Percentiles rank a stretch among this genome's conserved stretches.
These are phyloP conservation scores for Pseudohyphozyma bogoriensis DNA, from an alignment of 768 basidiomycete species.

Conservation along the genomic window DNA sequence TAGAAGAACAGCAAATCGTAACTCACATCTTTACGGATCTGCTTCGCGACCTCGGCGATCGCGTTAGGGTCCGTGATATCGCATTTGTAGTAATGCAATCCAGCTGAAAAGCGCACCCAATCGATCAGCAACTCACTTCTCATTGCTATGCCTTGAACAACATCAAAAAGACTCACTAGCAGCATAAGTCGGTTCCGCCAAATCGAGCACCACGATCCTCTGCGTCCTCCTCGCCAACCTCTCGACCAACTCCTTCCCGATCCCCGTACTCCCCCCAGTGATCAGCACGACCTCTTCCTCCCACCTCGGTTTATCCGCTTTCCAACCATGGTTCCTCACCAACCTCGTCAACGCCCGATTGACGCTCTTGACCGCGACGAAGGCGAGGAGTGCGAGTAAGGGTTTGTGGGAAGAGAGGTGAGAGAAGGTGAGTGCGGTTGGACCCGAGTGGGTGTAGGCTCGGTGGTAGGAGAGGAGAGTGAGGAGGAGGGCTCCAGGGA, in stretches of 20 bases:
- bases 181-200: conserved; percentile 13
- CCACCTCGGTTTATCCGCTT: conserved; percentile 14
- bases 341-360: conserved; percentile 13
- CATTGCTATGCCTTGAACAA: neutral
- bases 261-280: conserved; percentile 21
- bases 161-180: conserved; percentile 1
- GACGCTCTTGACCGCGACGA: conserved; percentile 14
- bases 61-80: conserved; percentile 17
- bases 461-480: conserved; percentile 8
- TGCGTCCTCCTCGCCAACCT: conserved; percentile 8
- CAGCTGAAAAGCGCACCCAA: conserved; percentile 2
- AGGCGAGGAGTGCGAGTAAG: conserved; percentile 11
- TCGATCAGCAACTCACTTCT: fast-evolving
- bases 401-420: conserved; percentile 2
- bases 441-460: conserved; percentile 1
- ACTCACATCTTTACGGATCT: conserved; percentile 15
- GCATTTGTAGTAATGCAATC: conserved; percentile 15
- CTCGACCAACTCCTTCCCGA: conserved; percentile 24
- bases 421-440: neutral
- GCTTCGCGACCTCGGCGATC: conserved; percentile 17
- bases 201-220: conserved; percentile 20
- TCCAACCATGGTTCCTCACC: conserved; percentile 17
- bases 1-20: neutral
- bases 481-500: conserved; percentile 1
- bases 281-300: conserved; percentile 23